A percentile compares a stretch with the other conserved stretches of the same genome.
These are phyloP conservation scores for Acmispon strigosus DNA, from an alignment of 306 rosid genomes.

Conservation along the genomic window DNA sequence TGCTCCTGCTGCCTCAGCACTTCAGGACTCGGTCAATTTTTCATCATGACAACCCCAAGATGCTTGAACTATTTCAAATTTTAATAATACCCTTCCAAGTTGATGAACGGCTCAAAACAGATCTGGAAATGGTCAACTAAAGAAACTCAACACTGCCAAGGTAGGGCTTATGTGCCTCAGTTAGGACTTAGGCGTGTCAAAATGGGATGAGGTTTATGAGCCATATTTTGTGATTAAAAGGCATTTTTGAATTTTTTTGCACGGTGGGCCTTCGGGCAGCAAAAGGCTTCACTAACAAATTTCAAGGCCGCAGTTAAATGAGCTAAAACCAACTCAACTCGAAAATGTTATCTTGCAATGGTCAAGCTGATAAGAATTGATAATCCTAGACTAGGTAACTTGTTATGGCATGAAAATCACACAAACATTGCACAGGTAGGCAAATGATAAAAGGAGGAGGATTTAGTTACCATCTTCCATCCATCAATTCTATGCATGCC, in stretches of 20 bases:
- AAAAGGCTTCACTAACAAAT: no score
- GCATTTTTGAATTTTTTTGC: no score
- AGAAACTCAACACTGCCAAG: neutral
- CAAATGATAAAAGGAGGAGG: neutral
- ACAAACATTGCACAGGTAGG: neutral
- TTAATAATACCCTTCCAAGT: neutral
- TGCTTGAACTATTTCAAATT: neutral
- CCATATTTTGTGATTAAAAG: no score
- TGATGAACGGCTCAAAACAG: neutral
- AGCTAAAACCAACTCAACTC: no score
- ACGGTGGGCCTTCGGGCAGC: no score
- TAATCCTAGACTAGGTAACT: neutral
- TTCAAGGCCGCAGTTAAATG: no score
- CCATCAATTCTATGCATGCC: conserved; percentile 82
- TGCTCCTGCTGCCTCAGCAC: neutral
- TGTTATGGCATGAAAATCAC: neutral
- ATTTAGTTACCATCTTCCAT: conserved; percentile 87
- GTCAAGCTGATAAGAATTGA: no score
- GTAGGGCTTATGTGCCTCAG: neutral
- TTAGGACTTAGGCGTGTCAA: neutral
- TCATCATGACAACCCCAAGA: neutral
- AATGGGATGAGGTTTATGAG: no score
- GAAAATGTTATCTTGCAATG: no score
- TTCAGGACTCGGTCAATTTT: neutral
- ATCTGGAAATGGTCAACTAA: conserved; percentile 8